phyloP scores from a whole-genome alignment of 108 stramenopile genomes.

The Epipyxis sp. region DNA sequence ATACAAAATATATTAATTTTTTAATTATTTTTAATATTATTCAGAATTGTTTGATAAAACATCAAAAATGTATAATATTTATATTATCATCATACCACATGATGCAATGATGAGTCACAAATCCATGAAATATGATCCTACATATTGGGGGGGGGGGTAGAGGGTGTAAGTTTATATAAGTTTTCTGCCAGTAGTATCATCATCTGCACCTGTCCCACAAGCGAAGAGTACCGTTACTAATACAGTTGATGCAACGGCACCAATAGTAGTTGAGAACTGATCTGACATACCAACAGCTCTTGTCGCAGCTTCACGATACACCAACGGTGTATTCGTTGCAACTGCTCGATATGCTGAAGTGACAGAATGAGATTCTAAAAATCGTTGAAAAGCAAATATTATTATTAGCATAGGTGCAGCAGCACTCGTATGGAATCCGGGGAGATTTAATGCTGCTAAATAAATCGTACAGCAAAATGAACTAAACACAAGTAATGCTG shows the following conservation, averaged over 20 bases:
- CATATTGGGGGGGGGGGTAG: too few relatives aligned
- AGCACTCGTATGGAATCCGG: not conserved
- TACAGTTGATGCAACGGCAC: not conserved
- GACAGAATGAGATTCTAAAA: not conserved
- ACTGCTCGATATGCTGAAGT: not conserved
- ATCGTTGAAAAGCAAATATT: not conserved
- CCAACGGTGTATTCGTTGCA: not conserved
- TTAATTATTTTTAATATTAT: too few relatives aligned
- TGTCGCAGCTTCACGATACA: not conserved
- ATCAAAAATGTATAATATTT: too few relatives aligned
- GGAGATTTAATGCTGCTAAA: not conserved
- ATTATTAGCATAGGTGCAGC: conserved; percentile 14
- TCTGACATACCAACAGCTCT: conserved; percentile 3
- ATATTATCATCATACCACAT: too few relatives aligned
- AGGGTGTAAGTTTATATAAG: too few relatives aligned
- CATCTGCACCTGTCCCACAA: not conserved
- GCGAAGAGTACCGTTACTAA: not conserved
- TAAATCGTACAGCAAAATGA: not conserved
- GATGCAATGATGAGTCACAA: too few relatives aligned
- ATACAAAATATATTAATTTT: too few relatives aligned
- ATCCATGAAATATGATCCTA: too few relatives aligned
- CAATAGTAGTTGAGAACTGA: not conserved
- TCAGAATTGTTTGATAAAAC: too few relatives aligned
- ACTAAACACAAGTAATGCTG: not conserved
- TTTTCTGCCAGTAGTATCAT: too few relatives aligned